A percentile compares a stretch with the other conserved stretches of the same genome.
These are phyloP conservation scores for Globisporangium nunn DNA, from an alignment of 352 stramenopile genomes.

Conservation along the genomic window DNA sequence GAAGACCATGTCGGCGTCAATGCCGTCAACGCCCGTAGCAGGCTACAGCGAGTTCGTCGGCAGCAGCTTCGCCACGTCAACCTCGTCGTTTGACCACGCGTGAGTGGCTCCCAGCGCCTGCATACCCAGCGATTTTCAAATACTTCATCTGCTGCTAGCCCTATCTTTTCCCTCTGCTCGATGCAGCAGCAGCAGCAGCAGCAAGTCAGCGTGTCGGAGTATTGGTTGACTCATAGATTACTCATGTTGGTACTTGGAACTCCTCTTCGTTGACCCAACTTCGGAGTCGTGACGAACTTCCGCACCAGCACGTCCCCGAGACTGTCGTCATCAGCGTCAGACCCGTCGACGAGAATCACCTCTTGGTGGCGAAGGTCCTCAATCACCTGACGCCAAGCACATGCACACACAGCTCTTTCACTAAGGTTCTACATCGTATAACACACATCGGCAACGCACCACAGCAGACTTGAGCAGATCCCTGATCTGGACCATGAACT, in stretches of 20 bases:
- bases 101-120: background rate
- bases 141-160: no score
- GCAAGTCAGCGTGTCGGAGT: background rate
- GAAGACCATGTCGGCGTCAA: conserved; percentile 21
- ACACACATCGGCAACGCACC: conserved; percentile 15
- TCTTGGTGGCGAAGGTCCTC: conserved; percentile 20
- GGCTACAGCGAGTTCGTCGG: conserved; percentile 8
- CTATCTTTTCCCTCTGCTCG: no score
- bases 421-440: background rate
- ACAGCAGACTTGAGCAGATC: conserved; percentile 25
- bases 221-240: background rate
- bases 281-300: background rate
- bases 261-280: background rate
- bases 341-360: conserved; percentile 2
- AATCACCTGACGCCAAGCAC: conserved; percentile 19
- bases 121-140: background rate
- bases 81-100: conserved; percentile 9
- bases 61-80: conserved; percentile 15
- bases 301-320: conserved; percentile 9
- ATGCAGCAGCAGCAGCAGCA: background rate
- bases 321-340: conserved; percentile 4
- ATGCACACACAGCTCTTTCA: background rate
- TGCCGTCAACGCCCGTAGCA: conserved; percentile 12
- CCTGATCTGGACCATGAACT: conserved; percentile 21
- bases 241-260: background rate